Conservation (phyloP, 139 green algal genomes). For the Chlamydomonas applanata region DNA sequence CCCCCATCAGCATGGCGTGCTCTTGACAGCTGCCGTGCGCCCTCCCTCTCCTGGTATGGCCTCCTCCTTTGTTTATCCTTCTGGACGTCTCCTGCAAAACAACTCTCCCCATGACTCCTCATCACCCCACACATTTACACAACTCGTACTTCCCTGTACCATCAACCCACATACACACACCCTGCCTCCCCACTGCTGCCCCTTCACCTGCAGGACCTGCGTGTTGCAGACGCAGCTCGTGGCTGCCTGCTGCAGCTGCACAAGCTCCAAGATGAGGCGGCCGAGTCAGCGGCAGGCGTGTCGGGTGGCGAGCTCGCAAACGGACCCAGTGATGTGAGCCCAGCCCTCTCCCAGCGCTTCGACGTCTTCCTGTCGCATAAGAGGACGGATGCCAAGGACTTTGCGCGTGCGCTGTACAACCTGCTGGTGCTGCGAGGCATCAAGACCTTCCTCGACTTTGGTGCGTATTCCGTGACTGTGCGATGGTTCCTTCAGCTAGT, state of each 20-base stretch:
- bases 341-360: slow-evolving; percentile 11
- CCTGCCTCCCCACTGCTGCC: no score
- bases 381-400: slow-evolving; percentile 29
- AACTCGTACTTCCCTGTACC: no score
- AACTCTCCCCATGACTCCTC: no score
- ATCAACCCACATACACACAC: no score
- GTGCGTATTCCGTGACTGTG: slow-evolving; percentile 1
- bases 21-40: no score
- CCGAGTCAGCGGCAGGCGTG: background rate
- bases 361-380: slow-evolving; percentile 32
- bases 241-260: slow-evolving; percentile 27
- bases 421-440: slow-evolving; percentile 23
- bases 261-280: slow-evolving; percentile 12
- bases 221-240: slow-evolving; percentile 20
- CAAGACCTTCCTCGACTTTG: slow-evolving; percentile 29
- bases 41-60: no score
- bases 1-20: no score
- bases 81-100: no score
- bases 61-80: no score
- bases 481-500: background rate
- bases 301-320: background rate
- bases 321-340: background rate
- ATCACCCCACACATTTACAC: no score
- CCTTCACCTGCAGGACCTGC: slow-evolving; percentile 8
- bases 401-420: slow-evolving; percentile 32